These are phyloP conservation scores for Bretziella fagacearum DNA, from an alignment of 2,329 filamentous ascomycete genomes.

Conservation along the genomic window DNA sequence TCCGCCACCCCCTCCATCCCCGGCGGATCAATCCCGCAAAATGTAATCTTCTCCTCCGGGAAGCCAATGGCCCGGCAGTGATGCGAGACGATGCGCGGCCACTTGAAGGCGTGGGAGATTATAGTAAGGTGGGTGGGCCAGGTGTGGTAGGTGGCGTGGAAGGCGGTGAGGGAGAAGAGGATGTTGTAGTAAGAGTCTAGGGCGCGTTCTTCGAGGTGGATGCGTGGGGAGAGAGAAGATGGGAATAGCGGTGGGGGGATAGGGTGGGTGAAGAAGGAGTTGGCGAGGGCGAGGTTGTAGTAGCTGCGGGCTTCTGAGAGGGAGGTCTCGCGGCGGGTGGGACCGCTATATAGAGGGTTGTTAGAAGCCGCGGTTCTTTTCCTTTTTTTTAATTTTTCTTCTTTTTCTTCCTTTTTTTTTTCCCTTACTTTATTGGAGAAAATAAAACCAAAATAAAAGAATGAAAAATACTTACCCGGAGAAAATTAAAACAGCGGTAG, in stretches of 20 bases:
- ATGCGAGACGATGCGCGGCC: constrained; percentile 40
- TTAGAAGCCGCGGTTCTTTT: background rate
- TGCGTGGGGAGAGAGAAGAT: constrained; percentile 19
- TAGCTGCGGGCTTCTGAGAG: constrained; percentile 49
- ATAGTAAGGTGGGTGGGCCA: constrained; percentile 46
- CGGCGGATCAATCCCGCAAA: constrained; percentile 49
- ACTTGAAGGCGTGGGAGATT: constrained; percentile 55
- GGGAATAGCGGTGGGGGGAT: constrained; percentile 13
- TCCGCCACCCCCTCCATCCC: constrained; percentile 21
- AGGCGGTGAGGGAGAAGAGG: constrained; percentile 49
- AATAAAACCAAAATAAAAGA: background rate
- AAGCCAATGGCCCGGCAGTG: constrained; percentile 49
- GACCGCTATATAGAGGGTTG: constrained; percentile 33
- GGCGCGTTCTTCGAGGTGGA: constrained; percentile 51
- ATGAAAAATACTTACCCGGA: constrained; percentile 41
- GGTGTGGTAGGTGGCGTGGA: constrained; percentile 23
- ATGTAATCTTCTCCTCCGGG: constrained; percentile 28
- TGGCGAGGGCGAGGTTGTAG: constrained; percentile 31
- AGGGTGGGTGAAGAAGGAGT: constrained; percentile 30
- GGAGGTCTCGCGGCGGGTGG: constrained; percentile 40
- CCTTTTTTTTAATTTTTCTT: too few relatives aligned
- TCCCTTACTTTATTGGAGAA: background rate
- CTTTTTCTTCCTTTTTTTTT: too few relatives aligned
- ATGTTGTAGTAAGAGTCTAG: constrained; percentile 80
- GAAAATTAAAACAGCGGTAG: constrained; percentile 42